phyloP scores from a whole-genome alignment of 2,329 filamentous ascomycete genomes.

The Mollisia scopiformis region DNA sequence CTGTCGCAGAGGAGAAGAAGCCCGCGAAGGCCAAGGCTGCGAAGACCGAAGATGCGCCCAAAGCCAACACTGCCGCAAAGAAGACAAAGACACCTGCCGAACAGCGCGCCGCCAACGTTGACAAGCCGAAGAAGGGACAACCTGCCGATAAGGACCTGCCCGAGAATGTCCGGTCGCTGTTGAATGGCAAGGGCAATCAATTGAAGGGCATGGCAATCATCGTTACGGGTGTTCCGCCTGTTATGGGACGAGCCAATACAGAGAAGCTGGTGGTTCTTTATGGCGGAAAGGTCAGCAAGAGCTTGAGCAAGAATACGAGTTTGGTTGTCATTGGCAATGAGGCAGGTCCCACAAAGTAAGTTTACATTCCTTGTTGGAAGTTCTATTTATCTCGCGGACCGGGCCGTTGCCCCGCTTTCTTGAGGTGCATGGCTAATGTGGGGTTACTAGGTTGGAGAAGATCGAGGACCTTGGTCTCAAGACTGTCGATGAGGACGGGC shows the following conservation, averaged over 20 bases:
- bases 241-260: constrained; percentile 24
- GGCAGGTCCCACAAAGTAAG: constrained; percentile 29
- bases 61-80: constrained; percentile 11
- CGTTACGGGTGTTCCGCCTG: constrained; percentile 29
- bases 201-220: constrained; percentile 19
- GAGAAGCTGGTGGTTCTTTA: constrained; percentile 25
- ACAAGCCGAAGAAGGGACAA: constrained; percentile 21
- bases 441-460: constrained; percentile 19
- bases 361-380: neutral
- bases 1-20: constrained; percentile 1
- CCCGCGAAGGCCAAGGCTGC: neutral
- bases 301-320: constrained; percentile 27
- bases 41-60: neutral
- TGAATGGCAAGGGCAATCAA: constrained; percentile 15
- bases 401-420: neutral
- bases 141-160: constrained; percentile 17
- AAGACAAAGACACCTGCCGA: constrained; percentile 29
- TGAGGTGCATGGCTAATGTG: neutral
- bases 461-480: constrained; percentile 22
- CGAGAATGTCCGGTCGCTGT: constrained; percentile 19
- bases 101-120: constrained; percentile 24
- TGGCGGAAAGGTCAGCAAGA: constrained; percentile 27
- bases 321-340: constrained; percentile 30
- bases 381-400: neutral
- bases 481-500: constrained; percentile 22